Evolutionary conservation across 2,329 filamentous ascomycete species (phyloP).

Genomic region (Metarhizium anisopliae): DNA sequence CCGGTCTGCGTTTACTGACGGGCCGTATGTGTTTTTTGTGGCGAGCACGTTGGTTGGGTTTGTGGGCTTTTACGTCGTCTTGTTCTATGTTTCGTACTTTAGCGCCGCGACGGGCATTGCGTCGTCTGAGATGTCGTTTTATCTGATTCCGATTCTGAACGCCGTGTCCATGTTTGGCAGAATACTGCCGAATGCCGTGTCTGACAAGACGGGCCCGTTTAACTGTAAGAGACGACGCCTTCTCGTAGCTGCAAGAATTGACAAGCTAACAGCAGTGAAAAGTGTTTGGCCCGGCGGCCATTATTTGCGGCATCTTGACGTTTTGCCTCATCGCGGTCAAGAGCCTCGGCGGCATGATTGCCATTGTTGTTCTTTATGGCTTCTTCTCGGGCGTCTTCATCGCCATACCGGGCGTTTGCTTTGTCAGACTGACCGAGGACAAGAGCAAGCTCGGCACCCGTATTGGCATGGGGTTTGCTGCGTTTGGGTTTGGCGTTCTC

Average conservation of each 20-base stretch:
- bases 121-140: slow-evolving; percentile 29
- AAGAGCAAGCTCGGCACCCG: slow-evolving; percentile 24
- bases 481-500: slow-evolving; percentile 36
- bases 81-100: slow-evolving; percentile 33
- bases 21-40: slow-evolving; percentile 10
- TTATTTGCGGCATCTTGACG: not conserved
- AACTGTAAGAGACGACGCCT: not conserved
- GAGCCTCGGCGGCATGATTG: slow-evolving; percentile 25
- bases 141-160: slow-evolving; percentile 37
- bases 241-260: too few relatives aligned
- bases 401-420: slow-evolving; percentile 30
- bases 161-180: slow-evolving; percentile 30
- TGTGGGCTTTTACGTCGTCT: slow-evolving; percentile 27
- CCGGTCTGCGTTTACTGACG: slow-evolving; percentile 14
- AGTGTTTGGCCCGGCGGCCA: not conserved
- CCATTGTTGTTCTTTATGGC: slow-evolving; percentile 36
- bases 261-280: too few relatives aligned
- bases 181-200: not conserved
- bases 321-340: not conserved
- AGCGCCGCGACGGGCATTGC: slow-evolving; percentile 22
- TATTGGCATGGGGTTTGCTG: slow-evolving; percentile 25
- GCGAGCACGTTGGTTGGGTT: slow-evolving; percentile 26
- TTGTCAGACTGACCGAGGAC: slow-evolving; percentile 27
- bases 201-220: not conserved
- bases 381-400: slow-evolving; percentile 36